Base-by-base conservation (phyloP, 192 early-diverging fungal species). In the Lobosporangium transversale region DNA sequence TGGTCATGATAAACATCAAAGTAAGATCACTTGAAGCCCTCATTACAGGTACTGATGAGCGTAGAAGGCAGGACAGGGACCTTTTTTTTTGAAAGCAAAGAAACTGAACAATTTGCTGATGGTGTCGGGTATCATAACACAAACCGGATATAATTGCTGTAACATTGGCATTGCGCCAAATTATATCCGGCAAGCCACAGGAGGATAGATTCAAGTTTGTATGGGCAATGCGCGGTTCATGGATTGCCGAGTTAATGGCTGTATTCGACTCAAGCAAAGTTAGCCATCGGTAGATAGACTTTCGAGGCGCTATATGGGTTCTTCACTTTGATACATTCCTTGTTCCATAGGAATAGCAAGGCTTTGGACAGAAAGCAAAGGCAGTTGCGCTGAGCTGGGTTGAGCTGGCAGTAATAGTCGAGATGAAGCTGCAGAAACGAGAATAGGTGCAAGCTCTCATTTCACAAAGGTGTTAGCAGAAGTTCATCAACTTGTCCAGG, bases 191-290 rank as follows among this genome's bases (percentile, higher is more conserved):
- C 17, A 70, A 70, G 24, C 51, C 31, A 11, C 26, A 48, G 17
- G 51, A 61, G 30, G 67, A 69, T 31, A 57, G 53, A 26, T 59
- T 29, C 53, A 70, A 61, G 17, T 30, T 70, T 14, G 53, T 54
- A 23, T 35, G 53, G 12, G 59, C 60, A 14, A 63, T 62, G 60
- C 42, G 48, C 27, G 68, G 63, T 35, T 58, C 54, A 5, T 63
- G 60, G 60, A 32, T 63, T 8, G 62, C 53, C 29, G 60, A 71
- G 27, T 1, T 70, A 17, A 54, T 61, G 50, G 31, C 50, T 43
- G 67, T 69, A 5, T 70, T 70, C 50, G 67, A 50, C 23, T 69
- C 66, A 56, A 23, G 57, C 68, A 3, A 62, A 62, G 31, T 21
- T 70, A 29, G n/a, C n/a, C n/a, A n/a, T n/a, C 62, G 58, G 53